Evolutionary conservation across 495 filamentous ascomycete genomes (phyloP).

Genomic region (Jackrogersella multiformis): DNA sequence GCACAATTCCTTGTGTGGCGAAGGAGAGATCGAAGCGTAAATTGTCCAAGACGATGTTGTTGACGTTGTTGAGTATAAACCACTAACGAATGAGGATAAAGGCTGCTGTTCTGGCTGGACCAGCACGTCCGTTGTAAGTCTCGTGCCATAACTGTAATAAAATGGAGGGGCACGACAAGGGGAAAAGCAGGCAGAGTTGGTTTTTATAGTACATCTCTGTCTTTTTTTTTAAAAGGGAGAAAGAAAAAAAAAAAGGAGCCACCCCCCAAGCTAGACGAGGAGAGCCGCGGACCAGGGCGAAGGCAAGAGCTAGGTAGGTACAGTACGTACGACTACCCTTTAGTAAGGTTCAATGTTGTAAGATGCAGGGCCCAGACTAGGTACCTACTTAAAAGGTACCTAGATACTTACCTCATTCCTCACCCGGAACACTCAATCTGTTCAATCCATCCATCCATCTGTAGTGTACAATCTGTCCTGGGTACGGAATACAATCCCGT

Average conservation of each 20-base stretch:
- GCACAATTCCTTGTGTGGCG: conserved; percentile 15
- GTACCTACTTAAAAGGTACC: conserved; percentile 7
- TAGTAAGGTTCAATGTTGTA: conserved; percentile 43
- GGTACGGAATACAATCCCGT: too few relatives aligned
- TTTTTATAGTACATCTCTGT: conserved; percentile 53
- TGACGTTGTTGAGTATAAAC: conserved; percentile 41
- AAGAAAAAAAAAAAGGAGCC: conserved; percentile 45
- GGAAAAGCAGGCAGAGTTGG: conserved; percentile 52
- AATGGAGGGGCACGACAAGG: conserved; percentile 52
- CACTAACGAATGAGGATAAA: conserved; percentile 31
- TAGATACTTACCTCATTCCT: neutral
- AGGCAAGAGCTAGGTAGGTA: conserved; percentile 39
- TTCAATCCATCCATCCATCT: too few relatives aligned
- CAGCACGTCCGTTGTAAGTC: conserved; percentile 52
- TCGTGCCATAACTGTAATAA: conserved; percentile 54
- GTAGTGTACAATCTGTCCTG: too few relatives aligned
- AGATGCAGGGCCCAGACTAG: conserved; percentile 40
- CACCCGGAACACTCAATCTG: too few relatives aligned
- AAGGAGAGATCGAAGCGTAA: conserved; percentile 9
- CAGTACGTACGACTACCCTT: conserved; percentile 34
- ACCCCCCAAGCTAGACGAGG: conserved; percentile 26
- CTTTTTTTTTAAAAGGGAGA: conserved; percentile 30
- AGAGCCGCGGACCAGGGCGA: conserved; percentile 42
- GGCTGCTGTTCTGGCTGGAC: conserved; percentile 51
- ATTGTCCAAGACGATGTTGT: conserved; percentile 24